These are phyloP conservation scores for Neohortaea acidophila DNA, from an alignment of 495 filamentous ascomycete species.

Conservation along the genomic window DNA sequence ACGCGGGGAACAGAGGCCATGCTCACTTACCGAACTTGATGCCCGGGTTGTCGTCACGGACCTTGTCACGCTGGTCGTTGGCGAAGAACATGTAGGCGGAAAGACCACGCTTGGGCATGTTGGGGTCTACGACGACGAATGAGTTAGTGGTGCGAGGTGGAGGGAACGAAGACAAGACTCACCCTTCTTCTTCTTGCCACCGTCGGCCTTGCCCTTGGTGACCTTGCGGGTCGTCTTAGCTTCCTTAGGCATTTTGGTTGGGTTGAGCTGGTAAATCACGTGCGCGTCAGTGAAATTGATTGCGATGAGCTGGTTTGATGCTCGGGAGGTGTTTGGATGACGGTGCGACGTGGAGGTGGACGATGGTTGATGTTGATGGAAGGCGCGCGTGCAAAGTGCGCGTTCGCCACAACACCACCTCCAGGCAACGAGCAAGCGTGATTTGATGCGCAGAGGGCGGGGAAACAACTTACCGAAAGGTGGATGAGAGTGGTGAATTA, in stretches of 20 bases:
- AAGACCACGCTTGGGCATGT: slow-evolving; percentile 96
- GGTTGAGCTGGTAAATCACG: background rate
- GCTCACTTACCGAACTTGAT: slow-evolving; percentile 73
- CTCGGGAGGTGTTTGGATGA: background rate
- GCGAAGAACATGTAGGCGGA: slow-evolving; percentile 99
- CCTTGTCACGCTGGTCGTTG: slow-evolving; percentile 96
- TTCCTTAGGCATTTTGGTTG: slow-evolving; percentile 56
- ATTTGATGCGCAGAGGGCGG: background rate
- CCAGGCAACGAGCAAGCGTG: background rate
- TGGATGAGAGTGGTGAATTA: background rate
- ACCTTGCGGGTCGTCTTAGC: slow-evolving; percentile 43
- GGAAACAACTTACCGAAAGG: slow-evolving; percentile 1
- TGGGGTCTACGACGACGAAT: slow-evolving; percentile 59
- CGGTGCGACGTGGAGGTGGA: background rate
- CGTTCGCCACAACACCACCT: background rate
- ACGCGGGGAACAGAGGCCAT: background rate
- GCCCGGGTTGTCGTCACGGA: slow-evolving; percentile 94
- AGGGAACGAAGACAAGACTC: slow-evolving; percentile 21
- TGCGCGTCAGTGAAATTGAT: slow-evolving; percentile 1
- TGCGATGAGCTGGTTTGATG: slow-evolving; percentile 3
- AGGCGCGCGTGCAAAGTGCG: background rate
- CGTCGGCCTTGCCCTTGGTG: slow-evolving; percentile 25
- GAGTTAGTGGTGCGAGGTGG: slow-evolving; percentile 13
- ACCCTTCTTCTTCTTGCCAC: slow-evolving; percentile 75
- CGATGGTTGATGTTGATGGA: background rate